Evolutionary conservation across 1,284 basidiomycete species (phyloP).

Genomic region (Sporisorium graminicola): DNA sequence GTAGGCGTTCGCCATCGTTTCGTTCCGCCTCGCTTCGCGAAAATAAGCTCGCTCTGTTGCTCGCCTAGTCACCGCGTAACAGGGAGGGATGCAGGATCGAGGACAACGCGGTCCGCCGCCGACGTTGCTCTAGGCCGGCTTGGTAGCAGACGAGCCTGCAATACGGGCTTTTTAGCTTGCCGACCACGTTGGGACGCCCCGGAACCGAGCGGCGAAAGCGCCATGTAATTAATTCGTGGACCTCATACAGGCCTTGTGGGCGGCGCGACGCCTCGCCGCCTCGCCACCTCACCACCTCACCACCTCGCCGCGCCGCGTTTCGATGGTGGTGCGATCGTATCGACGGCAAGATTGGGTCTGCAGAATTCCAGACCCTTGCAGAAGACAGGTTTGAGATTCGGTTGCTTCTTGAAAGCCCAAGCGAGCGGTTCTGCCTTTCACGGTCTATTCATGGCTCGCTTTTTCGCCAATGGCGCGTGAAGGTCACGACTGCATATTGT

Average conservation of each 20-base stretch:
- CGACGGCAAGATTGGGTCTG: neutral
- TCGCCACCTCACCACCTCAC: neutral
- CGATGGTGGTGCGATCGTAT: neutral
- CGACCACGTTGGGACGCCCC: neutral
- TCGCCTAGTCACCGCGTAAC: constrained; percentile 9
- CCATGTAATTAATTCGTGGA: neutral
- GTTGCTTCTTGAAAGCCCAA: neutral
- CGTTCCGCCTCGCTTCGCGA: neutral
- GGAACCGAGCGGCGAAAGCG: neutral
- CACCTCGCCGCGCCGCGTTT: too few relatives aligned
- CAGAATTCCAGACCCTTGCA: constrained; percentile 9
- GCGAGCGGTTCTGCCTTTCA: too few relatives aligned
- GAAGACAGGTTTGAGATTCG: constrained; percentile 3
- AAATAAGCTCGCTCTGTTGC: constrained; percentile 1
- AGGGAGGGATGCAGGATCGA: neutral
- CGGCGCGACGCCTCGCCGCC: neutral
- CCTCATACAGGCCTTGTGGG: neutral
- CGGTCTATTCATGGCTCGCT: too few relatives aligned
- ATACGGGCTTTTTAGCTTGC: neutral
- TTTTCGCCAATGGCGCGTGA: too few relatives aligned
- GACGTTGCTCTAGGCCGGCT: neutral
- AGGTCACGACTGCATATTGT: too few relatives aligned
- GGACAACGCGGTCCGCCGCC: constrained; percentile 2
- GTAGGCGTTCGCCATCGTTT: neutral
- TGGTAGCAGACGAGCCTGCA: neutral